Evolutionary conservation across 129 eudicot genomes (phyloP).

Genomic region (Oenanthe sinensis): DNA sequence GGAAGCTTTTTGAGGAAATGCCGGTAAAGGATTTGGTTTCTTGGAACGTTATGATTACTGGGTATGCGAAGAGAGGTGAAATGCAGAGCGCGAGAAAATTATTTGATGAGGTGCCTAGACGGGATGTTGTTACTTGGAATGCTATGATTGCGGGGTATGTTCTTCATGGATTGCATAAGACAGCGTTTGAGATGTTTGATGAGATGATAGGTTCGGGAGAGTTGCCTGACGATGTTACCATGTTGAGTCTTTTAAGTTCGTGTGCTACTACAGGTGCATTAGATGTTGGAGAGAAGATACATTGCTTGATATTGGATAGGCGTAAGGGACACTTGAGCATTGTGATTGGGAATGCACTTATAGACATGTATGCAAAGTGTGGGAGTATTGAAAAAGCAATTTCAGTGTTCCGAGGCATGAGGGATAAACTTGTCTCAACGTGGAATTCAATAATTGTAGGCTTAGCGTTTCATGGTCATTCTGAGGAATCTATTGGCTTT

Average conservation of each 20-base stretch:
- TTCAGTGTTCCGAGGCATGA: slow-evolving; percentile 43
- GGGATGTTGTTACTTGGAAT: slow-evolving; percentile 65
- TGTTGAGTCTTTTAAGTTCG: slow-evolving; percentile 61
- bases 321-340: slow-evolving; percentile 40
- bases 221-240: slow-evolving; percentile 74
- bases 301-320: slow-evolving; percentile 41
- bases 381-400: slow-evolving; percentile 53
- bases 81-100: slow-evolving; percentile 51
- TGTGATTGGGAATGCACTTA: slow-evolving; percentile 58
- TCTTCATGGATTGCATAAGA: slow-evolving; percentile 25
- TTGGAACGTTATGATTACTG: slow-evolving; percentile 85
- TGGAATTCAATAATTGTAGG: slow-evolving; percentile 72
- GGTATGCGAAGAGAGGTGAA: slow-evolving; percentile 52
- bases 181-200: slow-evolving; percentile 56
- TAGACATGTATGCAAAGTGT: slow-evolving; percentile 83
- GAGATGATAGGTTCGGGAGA: slow-evolving; percentile 58
- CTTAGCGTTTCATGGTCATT: slow-evolving; percentile 65
- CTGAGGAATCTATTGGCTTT: slow-evolving; percentile 44
- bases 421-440: slow-evolving; percentile 52
- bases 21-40: slow-evolving; percentile 77
- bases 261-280: slow-evolving; percentile 54
- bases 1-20: slow-evolving; percentile 62
- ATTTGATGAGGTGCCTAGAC: slow-evolving; percentile 43
- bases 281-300: slow-evolving; percentile 65
- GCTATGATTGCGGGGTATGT: slow-evolving; percentile 65